These are phyloP conservation scores for Cryptococcus depauperatus DNA, from an alignment of 1,284 basidiomycete genomes.

Conservation along the genomic window DNA sequence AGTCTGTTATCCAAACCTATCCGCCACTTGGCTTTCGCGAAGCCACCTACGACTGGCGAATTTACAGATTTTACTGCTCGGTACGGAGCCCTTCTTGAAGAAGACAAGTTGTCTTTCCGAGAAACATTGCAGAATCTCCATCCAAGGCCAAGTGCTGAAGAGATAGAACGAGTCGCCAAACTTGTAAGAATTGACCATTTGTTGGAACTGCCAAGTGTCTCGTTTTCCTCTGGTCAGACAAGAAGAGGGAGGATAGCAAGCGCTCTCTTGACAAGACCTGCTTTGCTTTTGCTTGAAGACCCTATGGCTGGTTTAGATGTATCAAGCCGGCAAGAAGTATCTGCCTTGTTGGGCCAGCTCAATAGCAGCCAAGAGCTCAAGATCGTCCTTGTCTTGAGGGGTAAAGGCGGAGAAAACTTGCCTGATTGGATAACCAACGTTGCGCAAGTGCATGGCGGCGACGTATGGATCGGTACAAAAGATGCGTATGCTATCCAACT, in stretches of 20 bases:
- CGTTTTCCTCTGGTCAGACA: conserved; percentile 86
- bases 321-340: conserved; percentile 35
- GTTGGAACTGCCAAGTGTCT: conserved; percentile 71
- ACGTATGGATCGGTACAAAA: conserved; percentile 50
- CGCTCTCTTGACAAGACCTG: conserved; percentile 62
- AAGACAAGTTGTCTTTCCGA: conserved; percentile 60
- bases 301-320: conserved; percentile 50
- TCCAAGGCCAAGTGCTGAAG: conserved; percentile 31
- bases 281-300: conserved; percentile 73
- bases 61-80: conserved; percentile 88
- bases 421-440: conserved; percentile 78
- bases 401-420: conserved; percentile 60
- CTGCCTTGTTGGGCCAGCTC: conserved; percentile 33
- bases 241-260: conserved; percentile 74
- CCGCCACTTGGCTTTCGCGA: conserved; percentile 64
- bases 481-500: conserved; percentile 41
- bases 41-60: conserved; percentile 57
- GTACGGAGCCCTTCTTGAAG: conserved; percentile 76
- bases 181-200: conserved; percentile 55
- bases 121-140: conserved; percentile 25
- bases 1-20: conserved; percentile 53
- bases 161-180: conserved; percentile 36
- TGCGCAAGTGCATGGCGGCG: conserved; percentile 50
- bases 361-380: conserved; percentile 37
- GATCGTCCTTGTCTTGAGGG: conserved; percentile 69